phyloP scores from a whole-genome alignment of 768 basidiomycete species.

The Suillus tomentosus region DNA sequence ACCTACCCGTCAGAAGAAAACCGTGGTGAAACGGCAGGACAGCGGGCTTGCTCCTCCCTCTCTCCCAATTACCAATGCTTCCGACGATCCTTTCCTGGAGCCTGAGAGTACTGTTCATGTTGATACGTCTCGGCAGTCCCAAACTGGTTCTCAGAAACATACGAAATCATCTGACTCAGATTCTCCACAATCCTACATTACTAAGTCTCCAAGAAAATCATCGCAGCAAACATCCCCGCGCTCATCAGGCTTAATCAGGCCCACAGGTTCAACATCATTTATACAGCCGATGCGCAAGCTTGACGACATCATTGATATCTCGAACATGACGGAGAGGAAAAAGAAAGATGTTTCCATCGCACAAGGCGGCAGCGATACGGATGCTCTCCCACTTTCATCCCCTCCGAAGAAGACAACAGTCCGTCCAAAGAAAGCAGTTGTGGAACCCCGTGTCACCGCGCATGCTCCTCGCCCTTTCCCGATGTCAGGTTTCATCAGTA shows the following conservation, averaged over 20 bases:
- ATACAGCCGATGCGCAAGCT: slow-evolving; percentile 16
- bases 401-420: not conserved
- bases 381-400: not conserved
- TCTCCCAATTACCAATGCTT: not conserved
- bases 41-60: not conserved
- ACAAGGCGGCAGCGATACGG: slow-evolving; percentile 9
- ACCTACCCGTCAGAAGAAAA: not conserved
- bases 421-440: not conserved
- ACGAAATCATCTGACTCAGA: slow-evolving; percentile 22
- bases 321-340: slow-evolving; percentile 31
- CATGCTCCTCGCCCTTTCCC: slow-evolving; percentile 28
- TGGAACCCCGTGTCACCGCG: not conserved
- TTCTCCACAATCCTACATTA: slow-evolving; percentile 27
- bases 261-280: not conserved
- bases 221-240: slow-evolving; percentile 16
- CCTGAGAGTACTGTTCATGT: not conserved
- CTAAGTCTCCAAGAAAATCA: slow-evolving; percentile 15
- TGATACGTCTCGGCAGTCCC: not conserved
- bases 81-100: not conserved
- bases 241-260: slow-evolving; percentile 16
- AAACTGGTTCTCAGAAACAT: slow-evolving; percentile 4
- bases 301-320: slow-evolving; percentile 33
- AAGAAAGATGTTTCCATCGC: slow-evolving; percentile 12
- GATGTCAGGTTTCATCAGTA: slow-evolving; percentile 16
- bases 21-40: not conserved